Evolutionary conservation across 768 basidiomycete genomes (phyloP), one percentile per base, ranked within the genome.

Genomic region (Xanthoconium stramineum): DNA sequence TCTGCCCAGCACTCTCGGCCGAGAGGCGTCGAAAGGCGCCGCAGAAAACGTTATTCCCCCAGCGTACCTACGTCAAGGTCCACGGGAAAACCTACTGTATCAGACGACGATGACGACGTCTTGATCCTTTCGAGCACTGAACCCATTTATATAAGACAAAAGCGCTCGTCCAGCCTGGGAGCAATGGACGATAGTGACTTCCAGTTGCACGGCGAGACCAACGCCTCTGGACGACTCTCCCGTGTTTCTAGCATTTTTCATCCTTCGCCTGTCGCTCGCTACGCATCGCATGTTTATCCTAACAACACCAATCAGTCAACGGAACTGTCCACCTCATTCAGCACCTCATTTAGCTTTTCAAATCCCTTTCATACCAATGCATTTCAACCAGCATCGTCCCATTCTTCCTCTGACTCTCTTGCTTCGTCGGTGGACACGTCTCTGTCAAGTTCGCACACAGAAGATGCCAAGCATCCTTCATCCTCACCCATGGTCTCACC

Each of bases 61-160:
- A 63, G 63, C 40, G 57, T 52, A 5, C 60, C 64, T 38, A 60
- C 52, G 2, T 52, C 58, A 17, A 56, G 58, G 33, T 32, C 58
- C 17, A 42, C 57, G 3, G 49, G 53, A 51, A 71, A 65, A 55
- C 64, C 50, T 56, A 62, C 45, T 56, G 48, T 50, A 57, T 65
- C 59, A 56, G 76, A 76, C 37, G 72, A 72, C 37, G 80, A 81
- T 28, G 82, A 83, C 24, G 85, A 84, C 52, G 69, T 88, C 54
- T 75, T 83, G 59, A 84, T 88, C 58, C 76, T 82, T 44, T 68
- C 69, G 3, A 53, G 48, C 54, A 71, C 76, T 20, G 65, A 69
- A 39, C 46, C 59, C 3, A 32, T 53, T 36, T 51, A 67, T 17
- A 33, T 67, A 40, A 66, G 65, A 47, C 75, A 72, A 64, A 78